A percentile compares a stretch with the other conserved stretches of the same genome.
These are phyloP conservation scores for Pseudogymnoascus sp. DNA, from an alignment of 2,329 filamentous ascomycete species.

Conservation along the genomic window DNA sequence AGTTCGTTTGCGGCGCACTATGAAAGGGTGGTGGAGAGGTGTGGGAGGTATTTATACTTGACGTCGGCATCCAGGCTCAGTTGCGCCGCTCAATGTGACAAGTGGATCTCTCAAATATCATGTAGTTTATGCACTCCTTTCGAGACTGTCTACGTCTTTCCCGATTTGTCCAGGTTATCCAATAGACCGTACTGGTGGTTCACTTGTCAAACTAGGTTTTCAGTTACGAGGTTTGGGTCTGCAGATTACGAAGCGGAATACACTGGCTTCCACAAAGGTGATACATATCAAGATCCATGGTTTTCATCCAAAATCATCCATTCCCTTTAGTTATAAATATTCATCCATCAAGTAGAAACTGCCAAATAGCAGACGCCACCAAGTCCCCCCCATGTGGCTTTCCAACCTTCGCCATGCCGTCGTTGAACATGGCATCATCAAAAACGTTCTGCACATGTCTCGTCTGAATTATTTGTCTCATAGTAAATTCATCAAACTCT, in stretches of 20 bases:
- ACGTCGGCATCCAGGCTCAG: neutral
- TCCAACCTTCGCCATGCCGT: constrained; percentile 33
- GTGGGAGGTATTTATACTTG: neutral
- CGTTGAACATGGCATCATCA: constrained; percentile 57
- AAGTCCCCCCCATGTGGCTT: neutral
- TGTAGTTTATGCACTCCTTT: neutral
- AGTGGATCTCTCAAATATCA: neutral
- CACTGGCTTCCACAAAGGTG: neutral
- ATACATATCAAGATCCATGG: neutral
- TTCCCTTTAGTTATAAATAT: neutral
- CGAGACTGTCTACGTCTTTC: neutral
- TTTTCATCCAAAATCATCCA: neutral
- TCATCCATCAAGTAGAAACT: neutral
- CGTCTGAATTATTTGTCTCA: constrained; percentile 56
- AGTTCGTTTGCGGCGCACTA: neutral
- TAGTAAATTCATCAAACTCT: constrained; percentile 67
- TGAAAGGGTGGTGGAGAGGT: neutral
- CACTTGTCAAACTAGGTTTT: neutral
- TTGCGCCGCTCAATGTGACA: neutral
- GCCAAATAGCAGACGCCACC: neutral
- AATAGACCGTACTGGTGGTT: neutral
- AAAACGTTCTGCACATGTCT: constrained; percentile 62
- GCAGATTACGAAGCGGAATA: neutral
- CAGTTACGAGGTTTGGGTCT: neutral
- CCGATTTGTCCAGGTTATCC: neutral